Percentiles rank a stretch among this genome's conserved stretches.
Evolutionary conservation across 2,329 filamentous ascomycete genomes (phyloP).

Genomic region (Graphilbum ipis-grandicollis): DNA sequence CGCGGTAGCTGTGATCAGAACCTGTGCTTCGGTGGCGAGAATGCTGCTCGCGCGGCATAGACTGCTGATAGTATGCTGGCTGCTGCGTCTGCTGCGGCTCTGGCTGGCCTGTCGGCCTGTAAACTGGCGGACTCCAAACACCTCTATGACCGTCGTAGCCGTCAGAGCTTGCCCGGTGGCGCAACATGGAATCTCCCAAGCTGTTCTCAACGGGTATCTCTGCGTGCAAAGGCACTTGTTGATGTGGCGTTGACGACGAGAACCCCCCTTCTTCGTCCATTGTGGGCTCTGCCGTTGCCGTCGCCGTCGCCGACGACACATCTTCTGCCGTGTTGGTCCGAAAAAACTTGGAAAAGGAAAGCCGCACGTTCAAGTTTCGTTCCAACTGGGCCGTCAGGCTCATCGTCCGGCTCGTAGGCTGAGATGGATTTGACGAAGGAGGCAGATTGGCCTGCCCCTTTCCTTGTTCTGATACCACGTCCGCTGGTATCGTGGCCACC

Average conservation of each 20-base stretch:
- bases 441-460: conserved; percentile 4
- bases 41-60: neutral
- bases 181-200: no score
- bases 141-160: conserved; percentile 11
- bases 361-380: conserved; percentile 7
- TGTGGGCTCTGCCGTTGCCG: neutral
- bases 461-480: conserved; percentile 10
- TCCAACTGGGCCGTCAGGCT: conserved; percentile 16
- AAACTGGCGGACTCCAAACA: no score
- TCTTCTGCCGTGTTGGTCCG: no score
- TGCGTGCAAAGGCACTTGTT: no score
- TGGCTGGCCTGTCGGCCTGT: conserved; percentile 2
- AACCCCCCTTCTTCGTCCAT: neutral
- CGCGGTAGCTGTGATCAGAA: no score
- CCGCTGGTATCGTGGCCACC: conserved; percentile 14
- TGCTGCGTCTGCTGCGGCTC: conserved; percentile 9
- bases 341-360: conserved; percentile 1
- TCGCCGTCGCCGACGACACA: no score
- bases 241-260: no score
- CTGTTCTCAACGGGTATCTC: no score
- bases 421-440: conserved; percentile 1
- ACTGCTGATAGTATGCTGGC: conserved; percentile 13
- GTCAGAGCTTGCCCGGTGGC: conserved; percentile 18
- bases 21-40: no score
- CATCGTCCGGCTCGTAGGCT: conserved; percentile 11